These are phyloP conservation scores for Camellia lanceoleosa DNA, from an alignment of 148 eudicot species.

Conservation along the genomic window DNA sequence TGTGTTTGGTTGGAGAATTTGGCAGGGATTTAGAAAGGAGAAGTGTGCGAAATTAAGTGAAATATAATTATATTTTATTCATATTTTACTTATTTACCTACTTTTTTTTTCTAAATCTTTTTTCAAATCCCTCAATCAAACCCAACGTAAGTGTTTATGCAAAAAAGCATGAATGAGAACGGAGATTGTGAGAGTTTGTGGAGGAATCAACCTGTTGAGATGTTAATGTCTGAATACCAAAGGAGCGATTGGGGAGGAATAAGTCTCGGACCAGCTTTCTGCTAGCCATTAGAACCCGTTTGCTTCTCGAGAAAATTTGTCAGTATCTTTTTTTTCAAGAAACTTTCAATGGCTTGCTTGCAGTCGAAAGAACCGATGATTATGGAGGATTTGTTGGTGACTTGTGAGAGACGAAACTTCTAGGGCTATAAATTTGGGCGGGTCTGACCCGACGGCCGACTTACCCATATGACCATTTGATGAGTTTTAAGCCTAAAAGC, in stretches of 20 bases:
- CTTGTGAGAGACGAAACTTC: neutral
- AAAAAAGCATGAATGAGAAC: neutral
- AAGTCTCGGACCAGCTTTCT: constrained; percentile 45
- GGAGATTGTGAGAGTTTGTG: neutral
- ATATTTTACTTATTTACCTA: no score
- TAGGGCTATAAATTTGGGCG: neutral
- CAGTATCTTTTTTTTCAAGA: neutral
- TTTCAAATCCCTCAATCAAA: no score
- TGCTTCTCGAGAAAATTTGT: neutral
- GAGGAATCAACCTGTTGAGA: constrained; percentile 32
- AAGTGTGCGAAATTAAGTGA: no score
- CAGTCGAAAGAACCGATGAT: neutral
- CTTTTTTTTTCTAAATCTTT: no score
- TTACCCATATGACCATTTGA: neutral
- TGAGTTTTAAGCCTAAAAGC: neutral
- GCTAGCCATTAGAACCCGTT: constrained; percentile 31
- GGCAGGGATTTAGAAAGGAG: no score
- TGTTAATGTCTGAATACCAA: constrained; percentile 19
- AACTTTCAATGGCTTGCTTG: neutral
- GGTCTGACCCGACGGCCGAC: neutral
- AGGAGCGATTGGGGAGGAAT: constrained; percentile 22
- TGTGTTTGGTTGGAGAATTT: no score
- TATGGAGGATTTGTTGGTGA: neutral
- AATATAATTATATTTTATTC: no score
- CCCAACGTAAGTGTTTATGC: no score